These are phyloP conservation scores for Sporopachydermia quercuum DNA, from an alignment of 805 yeast species.

Conservation along the genomic window DNA sequence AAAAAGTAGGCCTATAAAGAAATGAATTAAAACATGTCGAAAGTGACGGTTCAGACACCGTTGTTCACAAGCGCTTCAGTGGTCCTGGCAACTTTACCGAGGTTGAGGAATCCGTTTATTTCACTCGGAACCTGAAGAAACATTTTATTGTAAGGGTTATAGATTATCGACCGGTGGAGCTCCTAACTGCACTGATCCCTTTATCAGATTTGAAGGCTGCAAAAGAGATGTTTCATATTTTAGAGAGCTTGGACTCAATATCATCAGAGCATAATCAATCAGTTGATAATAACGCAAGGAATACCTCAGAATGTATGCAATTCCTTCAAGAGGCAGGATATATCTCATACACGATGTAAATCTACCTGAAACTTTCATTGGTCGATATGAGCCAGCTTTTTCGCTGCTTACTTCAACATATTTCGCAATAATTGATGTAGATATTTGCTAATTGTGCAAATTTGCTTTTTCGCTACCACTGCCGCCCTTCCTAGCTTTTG, in stretches of 20 bases:
- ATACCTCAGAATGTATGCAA: constrained; percentile 60
- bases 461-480: constrained; percentile 75
- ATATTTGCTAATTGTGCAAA: constrained; percentile 50
- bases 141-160: constrained; percentile 83
- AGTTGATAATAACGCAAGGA: constrained; percentile 54
- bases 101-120: constrained; percentile 72
- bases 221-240: constrained; percentile 54
- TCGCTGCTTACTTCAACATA: constrained; percentile 72
- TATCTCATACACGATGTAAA: constrained; percentile 62
- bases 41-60: too few relatives aligned
- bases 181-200: constrained; percentile 64
- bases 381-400: constrained; percentile 47
- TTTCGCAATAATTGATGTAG: constrained; percentile 69
- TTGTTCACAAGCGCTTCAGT: too few relatives aligned
- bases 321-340: constrained; percentile 56
- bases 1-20: too few relatives aligned
- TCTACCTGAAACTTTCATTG: constrained; percentile 61
- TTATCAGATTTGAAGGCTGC: constrained; percentile 42
- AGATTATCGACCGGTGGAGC: constrained; percentile 96
- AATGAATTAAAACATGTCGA: too few relatives aligned
- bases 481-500: too few relatives aligned
- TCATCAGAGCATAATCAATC: constrained; percentile 65
- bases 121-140: constrained; percentile 32
- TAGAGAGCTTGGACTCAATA: constrained; percentile 55
- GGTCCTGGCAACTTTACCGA: constrained; percentile 25